Evolutionary conservation across 768 basidiomycete genomes (phyloP).

Genomic region (Trametes cingulata): DNA sequence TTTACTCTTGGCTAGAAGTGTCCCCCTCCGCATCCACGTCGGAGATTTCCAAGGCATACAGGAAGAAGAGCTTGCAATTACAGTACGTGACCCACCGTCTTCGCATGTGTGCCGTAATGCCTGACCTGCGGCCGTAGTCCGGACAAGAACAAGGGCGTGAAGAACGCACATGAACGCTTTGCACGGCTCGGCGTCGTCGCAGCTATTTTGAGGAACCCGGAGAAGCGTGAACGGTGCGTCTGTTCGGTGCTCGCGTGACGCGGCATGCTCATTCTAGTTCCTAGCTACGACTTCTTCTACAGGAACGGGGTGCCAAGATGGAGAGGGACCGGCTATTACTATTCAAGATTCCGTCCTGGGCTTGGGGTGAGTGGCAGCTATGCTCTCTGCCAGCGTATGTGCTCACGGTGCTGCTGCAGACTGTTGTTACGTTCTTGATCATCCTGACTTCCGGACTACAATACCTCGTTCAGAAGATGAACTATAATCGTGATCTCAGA

Average conservation of each 20-base stretch:
- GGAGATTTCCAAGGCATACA: conserved; percentile 88
- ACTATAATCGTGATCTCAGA: conserved; percentile 69
- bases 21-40: conserved; percentile 67
- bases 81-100: conserved; percentile 48
- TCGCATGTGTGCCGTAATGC: neutral
- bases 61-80: conserved; percentile 84
- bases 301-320: conserved; percentile 97
- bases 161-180: conserved; percentile 84
- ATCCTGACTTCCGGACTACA: conserved; percentile 81
- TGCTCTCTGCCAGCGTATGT: neutral
- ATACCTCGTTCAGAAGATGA: conserved; percentile 75
- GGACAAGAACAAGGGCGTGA: conserved; percentile 90
- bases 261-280: neutral
- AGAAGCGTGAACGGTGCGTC: conserved; percentile 74
- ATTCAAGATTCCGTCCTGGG: conserved; percentile 93
- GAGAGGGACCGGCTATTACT: conserved; percentile 97
- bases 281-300: conserved; percentile 92
- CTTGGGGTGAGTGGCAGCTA: conserved; percentile 58
- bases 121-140: conserved; percentile 52
- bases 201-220: conserved; percentile 74
- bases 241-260: neutral
- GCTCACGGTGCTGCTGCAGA: conserved; percentile 40
- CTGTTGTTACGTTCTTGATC: conserved; percentile 75
- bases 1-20: conserved; percentile 93
- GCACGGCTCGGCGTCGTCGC: conserved; percentile 87